phyloP scores from a whole-genome alignment of 75 land plant species.

The Gnetum montanum region DNA sequence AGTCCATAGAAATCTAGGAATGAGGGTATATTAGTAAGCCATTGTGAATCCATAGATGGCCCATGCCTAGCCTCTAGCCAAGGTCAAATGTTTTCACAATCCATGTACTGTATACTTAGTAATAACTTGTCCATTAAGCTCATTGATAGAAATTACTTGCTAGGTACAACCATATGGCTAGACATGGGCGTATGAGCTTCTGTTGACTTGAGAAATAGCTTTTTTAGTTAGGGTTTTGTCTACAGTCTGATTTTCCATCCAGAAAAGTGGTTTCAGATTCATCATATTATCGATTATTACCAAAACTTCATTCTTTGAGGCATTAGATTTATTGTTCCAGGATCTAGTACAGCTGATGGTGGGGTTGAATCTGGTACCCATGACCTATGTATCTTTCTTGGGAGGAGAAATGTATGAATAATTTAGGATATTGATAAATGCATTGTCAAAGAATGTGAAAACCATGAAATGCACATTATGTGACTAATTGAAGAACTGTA shows the following conservation, averaged over 20 bases:
- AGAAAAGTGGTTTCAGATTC: conserved; percentile 1
- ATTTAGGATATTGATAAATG: background rate
- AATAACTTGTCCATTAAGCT: background rate
- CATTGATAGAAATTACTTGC: background rate
- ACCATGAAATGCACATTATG: conserved; percentile 1
- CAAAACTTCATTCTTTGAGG: background rate
- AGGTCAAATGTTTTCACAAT: background rate
- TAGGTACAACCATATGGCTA: background rate
- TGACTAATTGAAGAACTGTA: background rate
- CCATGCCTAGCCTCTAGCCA: conserved; percentile 2
- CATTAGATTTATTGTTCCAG: background rate
- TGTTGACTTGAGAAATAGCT: background rate
- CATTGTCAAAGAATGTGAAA: background rate
- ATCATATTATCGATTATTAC: conserved; percentile 4
- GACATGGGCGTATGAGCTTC: background rate
- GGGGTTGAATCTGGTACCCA: background rate
- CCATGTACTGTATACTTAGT: background rate
- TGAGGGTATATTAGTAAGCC: background rate
- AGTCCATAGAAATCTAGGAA: background rate
- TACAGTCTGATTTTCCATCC: background rate
- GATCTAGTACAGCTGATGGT: background rate
- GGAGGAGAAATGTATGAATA: background rate
- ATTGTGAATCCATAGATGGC: conserved; percentile 1
- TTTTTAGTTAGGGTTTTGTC: background rate
- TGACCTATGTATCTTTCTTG: background rate